Base-by-base conservation (phyloP, 1,284 basidiomycete species). In the Inonotus hispidus region DNA sequence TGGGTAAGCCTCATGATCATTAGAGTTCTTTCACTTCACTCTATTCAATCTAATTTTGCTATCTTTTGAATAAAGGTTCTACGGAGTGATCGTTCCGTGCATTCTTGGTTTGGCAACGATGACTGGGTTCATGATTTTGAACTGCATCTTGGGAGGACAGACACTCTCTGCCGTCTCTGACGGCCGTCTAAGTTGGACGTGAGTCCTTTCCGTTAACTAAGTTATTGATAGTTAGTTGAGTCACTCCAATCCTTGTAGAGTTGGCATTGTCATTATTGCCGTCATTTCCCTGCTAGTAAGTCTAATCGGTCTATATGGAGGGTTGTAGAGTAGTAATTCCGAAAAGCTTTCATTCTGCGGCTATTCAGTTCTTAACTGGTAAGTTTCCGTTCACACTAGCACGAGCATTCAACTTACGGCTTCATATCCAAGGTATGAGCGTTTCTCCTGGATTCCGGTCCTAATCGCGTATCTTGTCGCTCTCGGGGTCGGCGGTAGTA, bases 201-300 rank as follows among this genome's bases (percentile, higher is more conserved):
- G 67, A 60, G 77, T 70, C 25, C 23, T 56, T 47, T 45, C 16
- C 16, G 25, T 13, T 49, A 1, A 14, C 32, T 2, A 27, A 25
- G 47, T 10, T 46, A 53, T 62, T 21, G 14, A 16, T 14, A 43
- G 11, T 6, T 21, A 14, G 8, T 6, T 43, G 32, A 45, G 55
- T 59, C 35, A 64, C 14, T 19, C 55, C 63, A 16, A 63, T 50
- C 14, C 14, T 39, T 35, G 32, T 62, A 90, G 88, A 55, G 89
- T 96, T 14, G 95, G 95, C 0, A 98, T 98, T 61, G 89, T 95
- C 27, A 85, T 98, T 53, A 88, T 96, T 27, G 81, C 84, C 0
- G 66, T 90, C 32, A 79, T 96, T 50, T 88, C 91, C 2, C 79
- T 98, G 25, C 70, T 92, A 13, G 87, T 87, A 65, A 68, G 83